Evolutionary conservation across 148 eudicot species (phyloP), one percentile per base, ranked within the genome.

Genomic region (Rhododendron simsii): DNA sequence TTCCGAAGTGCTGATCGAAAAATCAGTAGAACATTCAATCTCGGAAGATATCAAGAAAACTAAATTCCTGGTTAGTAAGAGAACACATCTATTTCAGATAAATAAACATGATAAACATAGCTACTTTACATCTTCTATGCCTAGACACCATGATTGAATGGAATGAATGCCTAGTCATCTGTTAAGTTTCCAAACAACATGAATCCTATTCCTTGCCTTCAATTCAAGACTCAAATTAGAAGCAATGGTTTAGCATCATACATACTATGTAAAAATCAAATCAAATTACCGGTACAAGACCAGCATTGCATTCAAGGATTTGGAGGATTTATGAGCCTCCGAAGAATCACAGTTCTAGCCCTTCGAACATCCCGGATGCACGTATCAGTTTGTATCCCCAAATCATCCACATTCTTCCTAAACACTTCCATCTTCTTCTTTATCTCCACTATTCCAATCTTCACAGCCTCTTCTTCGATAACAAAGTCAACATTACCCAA

Each of bases 281-380:
- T 30, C 39, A 33, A 71, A 71, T 14, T 71, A 26, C 39, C 39
- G 4, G 18, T 4, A 71, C 39, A 71, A 71, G 76, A 30, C 33
- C 41, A 71, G 2, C 18, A 33, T 14, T 71, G 15, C 1, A 30
- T 83, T 93, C 89, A 90, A 86, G 89, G 87, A 85, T 91, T 91
- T 21, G 93, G 98, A 71, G 90, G 95, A 81, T 93, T 95, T 87
- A 96, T 96, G 89, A 96, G 95, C 89, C 99, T 94, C 75, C 93
- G 98, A 80, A 96, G 88, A 59, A 96, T 93, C 59, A 96, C 98
- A 82, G 98, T 96, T 86, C 99, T 95, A 8, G 98, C 98, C 80
- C 94, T 89, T 18, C 96, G 90, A 11, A 26, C 74, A 67, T 67
- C 74, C 74, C 98, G 88, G 87, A 98, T 95, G 78, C 98, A 94